These are phyloP conservation scores for Arthrobotrys pseudoclavata DNA, from an alignment of 2,329 filamentous ascomycete species.

Conservation along the genomic window DNA sequence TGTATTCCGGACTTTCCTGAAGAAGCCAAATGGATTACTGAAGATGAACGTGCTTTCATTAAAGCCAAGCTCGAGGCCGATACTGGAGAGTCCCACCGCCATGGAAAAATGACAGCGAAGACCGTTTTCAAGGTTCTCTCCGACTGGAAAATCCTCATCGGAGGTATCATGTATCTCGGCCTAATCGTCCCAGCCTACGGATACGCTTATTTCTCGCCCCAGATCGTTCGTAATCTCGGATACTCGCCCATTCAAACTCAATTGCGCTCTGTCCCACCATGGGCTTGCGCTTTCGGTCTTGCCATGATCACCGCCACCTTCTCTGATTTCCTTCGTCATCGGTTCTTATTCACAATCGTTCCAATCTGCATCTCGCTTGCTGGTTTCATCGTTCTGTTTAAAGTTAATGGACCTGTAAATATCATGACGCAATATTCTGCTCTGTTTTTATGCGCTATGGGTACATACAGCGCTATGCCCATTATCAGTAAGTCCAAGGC, in stretches of 20 bases:
- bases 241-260: constrained; percentile 72
- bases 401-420: constrained; percentile 74
- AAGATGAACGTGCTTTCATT: constrained; percentile 78
- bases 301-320: constrained; percentile 80
- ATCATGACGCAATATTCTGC: constrained; percentile 79
- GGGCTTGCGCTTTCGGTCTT: constrained; percentile 81
- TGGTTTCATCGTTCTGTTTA: constrained; percentile 81
- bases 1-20: constrained; percentile 81
- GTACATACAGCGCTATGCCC: constrained; percentile 89
- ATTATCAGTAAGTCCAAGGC: constrained; percentile 71
- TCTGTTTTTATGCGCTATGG: constrained; percentile 84
- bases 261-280: constrained; percentile 71
- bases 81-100: constrained; percentile 76
- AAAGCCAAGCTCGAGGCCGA: constrained; percentile 77
- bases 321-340: constrained; percentile 80
- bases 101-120: constrained; percentile 74
- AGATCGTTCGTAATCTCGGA: constrained; percentile 77
- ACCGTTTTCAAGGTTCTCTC: constrained; percentile 72
- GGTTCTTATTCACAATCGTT: constrained; percentile 79
- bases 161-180: constrained; percentile 85
- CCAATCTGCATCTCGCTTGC: constrained; percentile 78
- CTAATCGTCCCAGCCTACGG: constrained; percentile 82
- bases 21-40: constrained; percentile 78
- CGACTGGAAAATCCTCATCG: constrained; percentile 80
- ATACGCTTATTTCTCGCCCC: constrained; percentile 82